Evolutionary conservation across 768 basidiomycete genomes (phyloP), one percentile per base, ranked within the genome.

Genomic region (Agaricus sinodeliciosus): DNA sequence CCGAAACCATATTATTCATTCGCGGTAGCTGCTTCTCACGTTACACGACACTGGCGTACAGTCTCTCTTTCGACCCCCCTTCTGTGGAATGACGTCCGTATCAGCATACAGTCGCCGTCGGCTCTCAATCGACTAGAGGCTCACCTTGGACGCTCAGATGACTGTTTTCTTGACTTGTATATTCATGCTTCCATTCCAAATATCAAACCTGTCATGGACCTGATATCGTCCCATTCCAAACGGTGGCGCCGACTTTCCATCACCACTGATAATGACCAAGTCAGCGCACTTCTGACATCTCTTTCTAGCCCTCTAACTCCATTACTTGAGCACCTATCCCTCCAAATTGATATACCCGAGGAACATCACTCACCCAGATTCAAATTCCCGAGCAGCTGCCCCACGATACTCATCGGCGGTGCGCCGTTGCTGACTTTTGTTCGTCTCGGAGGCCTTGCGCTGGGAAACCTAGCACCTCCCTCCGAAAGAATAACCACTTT

Each of bases 1-100:
- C 49, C 51, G 4, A 58, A 51, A 27, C 49, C 50, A 4, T 51
- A 55, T 12, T 43, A 45, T 18, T 57, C 58, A 0, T 72, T 72
- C 42, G 69, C 71, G 48, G 62, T 80, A 7, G 54, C 65, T 1
- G 69, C 70, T 9, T 75, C 77, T 0, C 75, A 74, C 44, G 75
- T 80, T 2, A 79, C 72, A 4, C 62, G 63, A 31, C 63, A 62
- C 36, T 81, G 78, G 77, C 68, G 78, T 16, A 58, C 64, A 11
- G 53, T 75, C 11, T 69, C 70, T 9, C 58, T 75, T 31, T 60
- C 62, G 11, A 75, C 70, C 0, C 72, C 75, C 3, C 60, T 72
- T 3, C 60, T 80, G 0, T 81, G 79, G 79, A 71, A 67, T 36
- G 63, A 59, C 28, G 68, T 78, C 53, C 54, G 65, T 26, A 56